Evolutionary conservation across 768 basidiomycete genomes (phyloP).

Genomic region (Mycena haematopus): DNA sequence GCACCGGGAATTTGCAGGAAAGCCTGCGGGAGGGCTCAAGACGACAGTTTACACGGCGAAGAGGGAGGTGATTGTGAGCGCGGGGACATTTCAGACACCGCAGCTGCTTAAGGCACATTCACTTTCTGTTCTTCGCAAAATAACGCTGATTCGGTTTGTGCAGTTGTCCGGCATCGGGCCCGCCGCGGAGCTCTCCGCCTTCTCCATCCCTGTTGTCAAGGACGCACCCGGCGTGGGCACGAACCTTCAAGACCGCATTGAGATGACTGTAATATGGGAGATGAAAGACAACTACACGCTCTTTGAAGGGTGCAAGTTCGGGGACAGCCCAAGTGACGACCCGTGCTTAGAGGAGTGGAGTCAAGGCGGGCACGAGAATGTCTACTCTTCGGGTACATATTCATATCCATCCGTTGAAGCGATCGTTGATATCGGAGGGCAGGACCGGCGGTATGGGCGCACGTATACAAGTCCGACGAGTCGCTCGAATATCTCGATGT

Average conservation of each 20-base stretch:
- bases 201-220: constrained; percentile 15
- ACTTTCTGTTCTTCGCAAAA: neutral
- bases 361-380: constrained; percentile 12
- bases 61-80: constrained; percentile 49
- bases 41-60: constrained; percentile 10
- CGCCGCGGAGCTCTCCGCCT: constrained; percentile 6
- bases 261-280: constrained; percentile 22
- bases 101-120: constrained; percentile 24
- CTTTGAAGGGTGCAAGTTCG: constrained; percentile 19
- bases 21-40: constrained; percentile 11
- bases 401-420: neutral
- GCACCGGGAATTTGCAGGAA: constrained; percentile 15
- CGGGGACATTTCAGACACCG: constrained; percentile 27
- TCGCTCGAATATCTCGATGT: constrained; percentile 20
- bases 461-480: constrained; percentile 10
- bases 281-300: constrained; percentile 24
- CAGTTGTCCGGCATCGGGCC: constrained; percentile 39
- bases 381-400: constrained; percentile 18
- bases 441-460: constrained; percentile 16
- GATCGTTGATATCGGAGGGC: neutral
- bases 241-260: constrained; percentile 46
- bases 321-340: neutral
- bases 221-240: constrained; percentile 31
- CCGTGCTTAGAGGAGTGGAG: constrained; percentile 17
- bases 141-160: neutral